Evolutionary conservation across 352 stramenopile genomes (phyloP).

Genomic region (Pythium guiyangense): DNA sequence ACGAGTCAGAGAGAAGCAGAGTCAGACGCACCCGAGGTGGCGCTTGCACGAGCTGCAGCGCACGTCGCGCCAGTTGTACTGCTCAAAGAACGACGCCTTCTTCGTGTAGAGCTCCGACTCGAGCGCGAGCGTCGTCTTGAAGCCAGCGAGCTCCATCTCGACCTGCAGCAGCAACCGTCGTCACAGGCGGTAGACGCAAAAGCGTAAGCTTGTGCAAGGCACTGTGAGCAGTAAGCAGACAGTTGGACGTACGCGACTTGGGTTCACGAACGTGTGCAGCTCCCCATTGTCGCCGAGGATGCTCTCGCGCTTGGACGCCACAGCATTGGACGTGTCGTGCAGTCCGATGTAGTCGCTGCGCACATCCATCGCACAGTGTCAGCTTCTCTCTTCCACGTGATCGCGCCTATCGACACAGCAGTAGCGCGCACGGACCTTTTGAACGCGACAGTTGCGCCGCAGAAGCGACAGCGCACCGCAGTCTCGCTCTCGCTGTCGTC

Average conservation of each 20-base stretch:
- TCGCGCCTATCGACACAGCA: too few relatives aligned
- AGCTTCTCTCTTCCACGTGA: neutral
- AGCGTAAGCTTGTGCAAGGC: too few relatives aligned
- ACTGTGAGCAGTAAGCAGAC: neutral
- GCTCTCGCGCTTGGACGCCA: constrained; percentile 43
- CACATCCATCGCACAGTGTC: neutral
- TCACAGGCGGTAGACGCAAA: too few relatives aligned
- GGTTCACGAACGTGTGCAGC: constrained; percentile 78
- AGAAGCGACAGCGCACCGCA: constrained; percentile 72
- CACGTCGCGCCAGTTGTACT: constrained; percentile 80
- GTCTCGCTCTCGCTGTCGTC: constrained; percentile 19
- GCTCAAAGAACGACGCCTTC: constrained; percentile 74
- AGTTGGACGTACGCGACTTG: constrained; percentile 39
- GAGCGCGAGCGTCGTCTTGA: constrained; percentile 51
- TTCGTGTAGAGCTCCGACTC: constrained; percentile 64
- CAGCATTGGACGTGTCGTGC: constrained; percentile 68
- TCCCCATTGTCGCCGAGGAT: constrained; percentile 45
- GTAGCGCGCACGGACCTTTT: constrained; percentile 37
- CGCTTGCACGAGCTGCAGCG: constrained; percentile 69
- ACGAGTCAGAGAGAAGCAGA: neutral
- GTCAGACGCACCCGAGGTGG: constrained; percentile 50
- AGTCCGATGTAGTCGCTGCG: constrained; percentile 66
- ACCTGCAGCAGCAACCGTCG: constrained; percentile 21
- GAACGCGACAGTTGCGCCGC: constrained; percentile 55
- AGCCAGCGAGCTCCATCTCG: constrained; percentile 76